phyloP scores from a whole-genome alignment of 371 early-diverging fungal species.

The Apophysomyces sp. region DNA sequence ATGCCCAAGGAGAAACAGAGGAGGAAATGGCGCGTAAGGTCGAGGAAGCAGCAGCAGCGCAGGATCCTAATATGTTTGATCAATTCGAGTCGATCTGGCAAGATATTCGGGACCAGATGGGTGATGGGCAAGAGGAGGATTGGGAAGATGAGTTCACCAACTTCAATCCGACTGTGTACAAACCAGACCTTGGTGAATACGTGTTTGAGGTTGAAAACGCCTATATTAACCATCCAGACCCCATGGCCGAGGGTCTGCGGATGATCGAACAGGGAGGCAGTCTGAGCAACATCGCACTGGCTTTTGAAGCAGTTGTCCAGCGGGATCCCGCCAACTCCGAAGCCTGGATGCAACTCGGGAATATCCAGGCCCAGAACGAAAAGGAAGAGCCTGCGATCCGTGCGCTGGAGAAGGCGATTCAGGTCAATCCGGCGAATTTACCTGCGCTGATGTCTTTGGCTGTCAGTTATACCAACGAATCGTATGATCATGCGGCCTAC shows the following conservation, averaged over 20 bases:
- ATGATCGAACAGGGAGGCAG: constrained; percentile 54
- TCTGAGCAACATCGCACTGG: constrained; percentile 74
- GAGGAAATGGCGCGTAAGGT: constrained; percentile 50
- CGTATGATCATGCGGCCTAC: constrained; percentile 57
- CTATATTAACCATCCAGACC: constrained; percentile 57
- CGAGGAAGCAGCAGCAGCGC: constrained; percentile 46
- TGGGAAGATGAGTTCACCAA: constrained; percentile 67
- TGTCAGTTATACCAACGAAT: constrained; percentile 95
- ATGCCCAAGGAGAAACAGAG: constrained; percentile 40
- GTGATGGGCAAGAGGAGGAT: constrained; percentile 45
- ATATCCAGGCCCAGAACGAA: constrained; percentile 85
- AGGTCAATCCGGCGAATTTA: constrained; percentile 60
- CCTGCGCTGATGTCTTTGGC: constrained; percentile 83
- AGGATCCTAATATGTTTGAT: constrained; percentile 38
- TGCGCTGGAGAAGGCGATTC: constrained; percentile 71
- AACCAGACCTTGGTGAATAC: constrained; percentile 68
- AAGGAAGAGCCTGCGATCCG: constrained; percentile 85
- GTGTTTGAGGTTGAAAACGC: constrained; percentile 79
- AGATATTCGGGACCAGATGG: constrained; percentile 52
- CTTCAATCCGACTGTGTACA: constrained; percentile 38
- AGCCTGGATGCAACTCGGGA: constrained; percentile 82
- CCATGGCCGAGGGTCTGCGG: constrained; percentile 52
- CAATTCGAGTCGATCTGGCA: constrained; percentile 64
- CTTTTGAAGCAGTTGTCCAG: constrained; percentile 82
- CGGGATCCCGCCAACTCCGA: constrained; percentile 65